Conservation (phyloP, 257 asterid species). For the Galeopsis tetrahit region DNA sequence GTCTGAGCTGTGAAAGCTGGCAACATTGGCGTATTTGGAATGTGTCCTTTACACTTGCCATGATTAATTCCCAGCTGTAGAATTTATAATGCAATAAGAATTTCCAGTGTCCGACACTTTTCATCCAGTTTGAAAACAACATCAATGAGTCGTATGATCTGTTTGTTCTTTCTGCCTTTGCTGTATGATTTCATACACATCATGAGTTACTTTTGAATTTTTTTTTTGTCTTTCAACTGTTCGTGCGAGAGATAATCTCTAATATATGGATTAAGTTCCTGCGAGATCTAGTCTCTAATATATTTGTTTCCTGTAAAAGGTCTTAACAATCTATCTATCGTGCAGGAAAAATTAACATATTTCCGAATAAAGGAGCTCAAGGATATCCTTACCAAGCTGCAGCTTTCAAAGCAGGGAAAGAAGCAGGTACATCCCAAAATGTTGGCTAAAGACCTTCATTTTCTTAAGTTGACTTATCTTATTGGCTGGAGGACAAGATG, state of each 20-base stretch:
- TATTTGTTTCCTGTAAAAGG: background rate
- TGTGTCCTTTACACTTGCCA: background rate
- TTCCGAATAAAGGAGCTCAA: conserved; percentile 97
- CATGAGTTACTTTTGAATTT: background rate
- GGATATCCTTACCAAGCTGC: conserved; percentile 88
- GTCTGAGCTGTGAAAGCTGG: background rate
- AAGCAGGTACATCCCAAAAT: conserved; percentile 69
- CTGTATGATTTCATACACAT: conserved; percentile 5
- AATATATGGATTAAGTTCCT: background rate
- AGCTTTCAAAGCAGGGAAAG: conserved; percentile 96
- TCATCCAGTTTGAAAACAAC: background rate
- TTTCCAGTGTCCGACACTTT: background rate
- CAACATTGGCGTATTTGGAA: background rate
- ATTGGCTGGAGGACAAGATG: conserved; percentile 3
- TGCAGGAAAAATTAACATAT: conserved; percentile 87
- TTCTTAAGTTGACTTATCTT: conserved; percentile 23
- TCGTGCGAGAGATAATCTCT: background rate
- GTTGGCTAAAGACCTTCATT: conserved; percentile 7
- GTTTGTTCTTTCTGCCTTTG: conserved; percentile 13
- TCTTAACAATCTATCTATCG: conserved; percentile 23
- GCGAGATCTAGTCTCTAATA: background rate
- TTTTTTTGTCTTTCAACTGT: background rate
- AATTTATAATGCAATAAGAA: background rate
- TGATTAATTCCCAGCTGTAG: conserved; percentile 10
- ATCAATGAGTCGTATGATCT: background rate